Percentiles rank a stretch among this genome's conserved stretches.
phyloP scores from a whole-genome alignment of 1,284 basidiomycete species.

The Ceratobasidium sp. region DNA sequence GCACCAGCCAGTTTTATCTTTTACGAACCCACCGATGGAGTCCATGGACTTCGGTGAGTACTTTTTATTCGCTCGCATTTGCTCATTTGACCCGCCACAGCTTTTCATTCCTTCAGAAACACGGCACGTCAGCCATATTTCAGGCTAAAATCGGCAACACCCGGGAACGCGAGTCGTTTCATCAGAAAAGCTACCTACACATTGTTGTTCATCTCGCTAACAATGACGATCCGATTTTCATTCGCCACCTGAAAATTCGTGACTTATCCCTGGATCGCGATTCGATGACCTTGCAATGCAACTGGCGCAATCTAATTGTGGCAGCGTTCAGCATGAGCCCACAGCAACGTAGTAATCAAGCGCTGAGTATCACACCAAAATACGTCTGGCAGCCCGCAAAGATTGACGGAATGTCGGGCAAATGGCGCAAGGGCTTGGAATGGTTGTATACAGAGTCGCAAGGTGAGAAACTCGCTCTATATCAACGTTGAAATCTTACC shows the following conservation, averaged over 20 bases:
- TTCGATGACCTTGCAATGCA: slow-evolving; percentile 28
- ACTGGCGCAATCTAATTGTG: slow-evolving; percentile 16
- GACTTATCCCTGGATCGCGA: slow-evolving; percentile 21
- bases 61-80: neutral
- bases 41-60: slow-evolving; percentile 30
- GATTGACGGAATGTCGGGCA: slow-evolving; percentile 28
- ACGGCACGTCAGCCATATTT: slow-evolving; percentile 25
- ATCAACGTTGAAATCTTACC: neutral
- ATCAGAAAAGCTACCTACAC: slow-evolving; percentile 21
- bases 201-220: slow-evolving; percentile 28
- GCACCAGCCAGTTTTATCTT: slow-evolving; percentile 33
- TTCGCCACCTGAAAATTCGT: slow-evolving; percentile 25
- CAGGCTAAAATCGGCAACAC: slow-evolving; percentile 1
- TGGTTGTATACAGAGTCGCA: slow-evolving; percentile 32
- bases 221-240: slow-evolving; percentile 25
- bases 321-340: slow-evolving; percentile 14
- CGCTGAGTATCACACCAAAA: neutral
- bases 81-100: slow-evolving; percentile 8
- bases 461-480: slow-evolving; percentile 1
- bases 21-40: slow-evolving; percentile 11
- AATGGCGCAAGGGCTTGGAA: slow-evolving; percentile 27
- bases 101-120: slow-evolving; percentile 33
- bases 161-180: slow-evolving; percentile 8
- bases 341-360: slow-evolving; percentile 23
- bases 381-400: slow-evolving; percentile 31